Evolutionary conservation across 495 filamentous ascomycete genomes (phyloP), one percentile per base, ranked within the genome.

Genomic region (Polyplosphaeria fusca): DNA sequence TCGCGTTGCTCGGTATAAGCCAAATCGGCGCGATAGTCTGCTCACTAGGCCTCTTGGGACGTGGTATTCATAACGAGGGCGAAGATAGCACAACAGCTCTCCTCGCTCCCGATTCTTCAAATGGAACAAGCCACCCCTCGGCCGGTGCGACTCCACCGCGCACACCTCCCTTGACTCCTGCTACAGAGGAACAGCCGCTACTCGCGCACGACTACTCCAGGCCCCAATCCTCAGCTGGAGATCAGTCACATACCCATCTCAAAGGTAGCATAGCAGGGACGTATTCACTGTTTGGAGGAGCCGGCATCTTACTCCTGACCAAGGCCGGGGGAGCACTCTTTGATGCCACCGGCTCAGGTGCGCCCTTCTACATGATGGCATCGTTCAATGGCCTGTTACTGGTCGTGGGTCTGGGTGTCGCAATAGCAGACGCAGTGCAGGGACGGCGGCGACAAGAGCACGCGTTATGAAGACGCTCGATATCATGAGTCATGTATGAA

Each of bases 21-120:
- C 94, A 98, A 71, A 97, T 98, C 52, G 94, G 92, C 5, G 83
- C 89, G 11, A 96, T 98, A 55, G 93, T 98, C 0, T 94, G 91
- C 70, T 92, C 87, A 54, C 76, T 98, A 14, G 90, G 88, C 0
- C 83, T 95, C 0, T 76, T 98, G 4, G 89, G 86, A 20, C 81
- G 84, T 5, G 91, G 87, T 2, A 84, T 96, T 30, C 74, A 95
- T 41, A 63, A 64, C 27, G 62, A 56, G 22, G 60, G 62, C 44
- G 41, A 63, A 28, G 77, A 82, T 26, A 77, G 73, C 7, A 76
- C 80, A 19, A 43, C 56, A 12, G 62, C 26, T 5, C 12, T 1
- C 30, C 19, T 0, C 4, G 37, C 12, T 4, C 47, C 46, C 5
- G 25, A 44, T 2, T 11, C 26, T 18, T 0, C 35, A 19, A 52